Percentiles rank a stretch among this genome's conserved stretches.
Conservation (phyloP, 1,284 basidiomycete species). For the Lentinula novae-zelandiae region DNA sequence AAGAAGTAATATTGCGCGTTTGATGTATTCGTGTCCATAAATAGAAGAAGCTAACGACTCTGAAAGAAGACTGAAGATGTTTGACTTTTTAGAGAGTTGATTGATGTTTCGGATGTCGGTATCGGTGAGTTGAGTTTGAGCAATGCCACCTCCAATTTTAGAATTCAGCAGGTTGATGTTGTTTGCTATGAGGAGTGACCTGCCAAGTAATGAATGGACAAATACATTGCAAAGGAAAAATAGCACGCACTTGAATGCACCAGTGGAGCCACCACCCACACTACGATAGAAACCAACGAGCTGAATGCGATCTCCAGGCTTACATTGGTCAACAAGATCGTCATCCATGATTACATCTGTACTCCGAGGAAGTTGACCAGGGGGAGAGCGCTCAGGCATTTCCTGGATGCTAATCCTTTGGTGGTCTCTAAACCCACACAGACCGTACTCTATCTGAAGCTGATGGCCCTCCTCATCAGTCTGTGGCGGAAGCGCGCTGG, state of each 20-base stretch:
- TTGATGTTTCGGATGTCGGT: conserved; percentile 97
- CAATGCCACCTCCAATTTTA: conserved; percentile 94
- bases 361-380: conserved; percentile 93
- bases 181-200: conserved; percentile 93
- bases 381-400: conserved; percentile 98
- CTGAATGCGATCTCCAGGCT: conserved; percentile 97
- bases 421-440: conserved; percentile 92
- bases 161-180: conserved; percentile 96
- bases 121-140: conserved; percentile 90
- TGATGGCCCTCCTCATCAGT: conserved; percentile 87
- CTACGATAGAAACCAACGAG: conserved; percentile 95
- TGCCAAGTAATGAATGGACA: conserved; percentile 30
- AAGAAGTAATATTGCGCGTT: conserved; percentile 88
- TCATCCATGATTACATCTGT: conserved; percentile 97
- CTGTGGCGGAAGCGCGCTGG: conserved; percentile 88
- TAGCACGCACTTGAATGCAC: conserved; percentile 83
- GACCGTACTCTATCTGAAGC: conserved; percentile 91
- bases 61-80: conserved; percentile 88
- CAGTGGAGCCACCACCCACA: conserved; percentile 85
- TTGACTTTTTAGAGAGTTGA: conserved; percentile 82
- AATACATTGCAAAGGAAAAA: conserved; percentile 10
- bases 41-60: conserved; percentile 97
- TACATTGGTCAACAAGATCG: conserved; percentile 95
- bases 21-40: conserved; percentile 95
- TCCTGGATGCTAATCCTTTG: conserved; percentile 98